Evolutionary conservation across 1,139 yeast species (phyloP), one percentile per base, ranked within the genome.

Genomic region (Geotrichum citri-aurantii): DNA sequence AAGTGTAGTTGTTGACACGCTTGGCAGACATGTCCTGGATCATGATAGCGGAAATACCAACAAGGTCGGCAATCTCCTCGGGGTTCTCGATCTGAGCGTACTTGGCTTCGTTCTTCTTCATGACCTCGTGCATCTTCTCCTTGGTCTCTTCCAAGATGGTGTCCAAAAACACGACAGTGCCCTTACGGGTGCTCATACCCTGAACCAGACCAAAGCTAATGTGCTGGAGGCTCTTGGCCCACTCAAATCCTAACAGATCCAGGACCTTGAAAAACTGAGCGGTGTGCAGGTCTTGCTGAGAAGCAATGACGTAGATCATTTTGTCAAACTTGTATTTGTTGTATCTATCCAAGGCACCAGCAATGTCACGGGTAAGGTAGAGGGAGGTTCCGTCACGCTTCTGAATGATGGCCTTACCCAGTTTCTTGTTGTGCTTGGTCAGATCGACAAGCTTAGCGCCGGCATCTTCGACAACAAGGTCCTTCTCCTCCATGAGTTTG

Each of bases 11-110:
- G 79, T 93, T 91, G 75, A 92, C 83, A 77, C 99, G 88, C 80
- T 95, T 95, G 63, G 97, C 87, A 77, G 90, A 96, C 97, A 93
- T 91, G 75, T 95, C 99, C 79, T 95, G 99, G 70, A 95, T 88
- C 97, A 95, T 92, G 62, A 95, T 96, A 12, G 99, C 98, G 49
- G 97, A 88, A 62, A 93, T 89, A 73, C 99, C 99, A 60, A 95
- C 86, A 69, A 91, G 81, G 72, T 95, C 99, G 61, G 99, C 98
- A 71, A 93, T 88, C 73, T 85, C 85, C 63, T 95, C 98, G 48
- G 99, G 99, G 71, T 93, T 84, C 71, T 87, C 95, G 66, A 95
- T 90, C 77, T 91, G 97, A 7, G 93, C 86, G 71, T 93, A 95
- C 76, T 95, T 95, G 65, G 80, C 85, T 74, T 86, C 91, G 75